Base-by-base conservation (phyloP, 345 rosid genomes). In the Ailanthus altissimus region DNA sequence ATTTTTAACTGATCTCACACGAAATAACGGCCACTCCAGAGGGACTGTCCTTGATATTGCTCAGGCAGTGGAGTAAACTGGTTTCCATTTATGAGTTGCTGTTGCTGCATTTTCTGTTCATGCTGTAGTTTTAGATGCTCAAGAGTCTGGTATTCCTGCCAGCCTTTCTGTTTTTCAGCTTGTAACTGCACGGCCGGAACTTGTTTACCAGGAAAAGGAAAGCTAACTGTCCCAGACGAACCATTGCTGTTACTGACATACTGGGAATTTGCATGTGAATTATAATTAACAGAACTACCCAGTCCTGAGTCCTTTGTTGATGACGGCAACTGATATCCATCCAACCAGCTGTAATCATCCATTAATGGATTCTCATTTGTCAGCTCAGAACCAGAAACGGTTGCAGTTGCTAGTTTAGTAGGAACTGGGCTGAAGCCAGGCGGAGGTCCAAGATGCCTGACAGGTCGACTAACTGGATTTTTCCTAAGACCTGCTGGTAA, bases 311-410 rank as follows among this genome's bases (percentile, higher is more conserved):
- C 82, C 73, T 77, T 89, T 26, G 85, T 68, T 73, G 94, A 84
- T 12, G 90, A 78, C 5, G 91, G 83, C 75, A 88, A 72, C 83
- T 90, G 93, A 85, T 96, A 93, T 61, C 98, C 98, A 88, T 96
- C 98, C 89, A 93, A 83, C 97, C 99, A 96, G 80, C 95, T 91
- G 85, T 96, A 96, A 83, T 96, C 97, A 91, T 96, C 99, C 80
- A 64, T 82, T 46, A 81, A 66, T 13, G 81, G 75, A 84, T 74
- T 83, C 72, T 74, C 87, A 23, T 63, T 60, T 53, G 64, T 76
- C 62, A 86, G 25, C 70, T 81, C 86, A 0, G 83, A 79, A 73
- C 81, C 84, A 64, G 91, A 79, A 75, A 81, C 40, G n/a, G 84
- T 84, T 75, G 83, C 97, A 67, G 53, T 81, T 10, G 28, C 77